Evolutionary conservation across 78 protist species (phyloP), one percentile per base, ranked within the genome.

Genomic region (Diacronema lutheri): DNA sequence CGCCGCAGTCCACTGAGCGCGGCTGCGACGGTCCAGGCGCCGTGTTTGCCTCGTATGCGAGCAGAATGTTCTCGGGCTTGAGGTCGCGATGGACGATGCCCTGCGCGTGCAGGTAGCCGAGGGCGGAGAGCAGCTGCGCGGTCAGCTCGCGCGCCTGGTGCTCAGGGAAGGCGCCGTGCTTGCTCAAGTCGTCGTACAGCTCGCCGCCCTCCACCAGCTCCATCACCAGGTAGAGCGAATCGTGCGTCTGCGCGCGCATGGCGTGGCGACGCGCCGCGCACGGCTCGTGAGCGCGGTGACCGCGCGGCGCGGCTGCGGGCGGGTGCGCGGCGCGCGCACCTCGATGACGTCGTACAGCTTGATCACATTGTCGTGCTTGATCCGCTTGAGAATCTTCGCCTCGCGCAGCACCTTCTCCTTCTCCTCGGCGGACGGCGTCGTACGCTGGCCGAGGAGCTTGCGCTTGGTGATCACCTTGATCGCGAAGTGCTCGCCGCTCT

Each of bases 71-170:
- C 86, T 96, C 98, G 6, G 99, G 99, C 92, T 99, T 99, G 61
- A 99, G 83, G 87, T 99, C 99, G 41, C 99, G 96, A 50, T 99
- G 99, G 29, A 99, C 92, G 20, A 99, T 97, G 55, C 96, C 76
- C 46, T 92, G 94, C 11, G 93, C 85, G 83, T 98, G 99, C 88
- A 68, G 81, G 81, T 13, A 33, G 81, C 81, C 65, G 0, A 74
- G 60, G 9, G 81, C 81, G 25, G 46, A 62, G 57, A 77, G 55
- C 46, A 71, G 57, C 79, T 71, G 79, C 26, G 0, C 0, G 58
- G 41, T 40, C 35, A 71, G 14, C n/a, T 31, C 35, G 31, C 79
- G 79, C 46, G 79, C 79, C n/a, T 33, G 50, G 16, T 19, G 25
- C 79, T 71, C 79, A 7, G 9, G 2, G 57, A 71, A 71, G 33